Percentiles rank a stretch among this genome's conserved stretches.
Evolutionary conservation across 2,329 filamentous ascomycete genomes (phyloP).

Genomic region (Cordyceps cateniannulata): DNA sequence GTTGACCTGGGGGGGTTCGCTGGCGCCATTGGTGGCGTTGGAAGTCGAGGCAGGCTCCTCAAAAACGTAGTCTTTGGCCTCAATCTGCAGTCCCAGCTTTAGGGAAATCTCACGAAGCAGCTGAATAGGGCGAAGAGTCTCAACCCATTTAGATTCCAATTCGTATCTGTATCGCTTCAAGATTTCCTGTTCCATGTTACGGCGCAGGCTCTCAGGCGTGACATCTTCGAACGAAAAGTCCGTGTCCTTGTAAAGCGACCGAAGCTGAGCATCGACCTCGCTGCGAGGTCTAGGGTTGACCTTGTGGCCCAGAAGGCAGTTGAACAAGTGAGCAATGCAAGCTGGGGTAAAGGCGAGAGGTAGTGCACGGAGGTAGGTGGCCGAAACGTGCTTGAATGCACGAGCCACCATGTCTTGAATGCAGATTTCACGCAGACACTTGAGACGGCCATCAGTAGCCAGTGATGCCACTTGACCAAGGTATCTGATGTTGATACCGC

Average conservation of each 20-base stretch:
- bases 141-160: conserved; percentile 62
- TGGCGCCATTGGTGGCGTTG: conserved; percentile 25
- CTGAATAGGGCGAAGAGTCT: conserved; percentile 66
- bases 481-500: conserved; percentile 94
- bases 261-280: conserved; percentile 69
- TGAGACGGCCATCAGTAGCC: conserved; percentile 63
- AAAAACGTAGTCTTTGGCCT: conserved; percentile 54
- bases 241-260: conserved; percentile 70
- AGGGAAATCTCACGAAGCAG: conserved; percentile 82
- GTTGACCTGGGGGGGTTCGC: conserved; percentile 31
- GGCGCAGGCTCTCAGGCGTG: conserved; percentile 64
- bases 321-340: conserved; percentile 80
- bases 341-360: conserved; percentile 74
- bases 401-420: conserved; percentile 92
- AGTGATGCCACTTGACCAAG: conserved; percentile 76
- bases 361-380: conserved; percentile 71
- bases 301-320: conserved; percentile 77
- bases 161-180: conserved; percentile 69
- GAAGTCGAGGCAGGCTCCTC: conserved; percentile 19
- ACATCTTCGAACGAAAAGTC: conserved; percentile 76
- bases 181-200: conserved; percentile 66
- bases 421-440: conserved; percentile 69
- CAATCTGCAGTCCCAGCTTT: conserved; percentile 84
- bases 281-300: conserved; percentile 72
- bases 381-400: conserved; percentile 87